Evolutionary conservation across 805 yeast genomes (phyloP).

Genomic region (Candida nemodendra): DNA sequence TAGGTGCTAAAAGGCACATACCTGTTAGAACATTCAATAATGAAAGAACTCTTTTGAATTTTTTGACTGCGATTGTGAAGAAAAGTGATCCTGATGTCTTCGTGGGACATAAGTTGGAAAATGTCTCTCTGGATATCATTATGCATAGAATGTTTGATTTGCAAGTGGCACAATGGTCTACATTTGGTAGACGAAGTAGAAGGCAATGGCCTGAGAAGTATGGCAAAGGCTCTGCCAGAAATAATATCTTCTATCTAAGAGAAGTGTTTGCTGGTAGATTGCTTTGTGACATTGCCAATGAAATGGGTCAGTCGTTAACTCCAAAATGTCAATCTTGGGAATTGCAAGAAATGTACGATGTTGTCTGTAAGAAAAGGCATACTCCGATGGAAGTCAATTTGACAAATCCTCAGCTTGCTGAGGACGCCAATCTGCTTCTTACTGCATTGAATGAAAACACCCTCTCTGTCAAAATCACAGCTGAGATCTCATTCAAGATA

Average conservation of each 20-base stretch:
- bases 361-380: slow-evolving; percentile 66
- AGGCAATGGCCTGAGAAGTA: slow-evolving; percentile 76
- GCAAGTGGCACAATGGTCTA: slow-evolving; percentile 72
- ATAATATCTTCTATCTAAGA: slow-evolving; percentile 48
- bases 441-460: slow-evolving; percentile 71
- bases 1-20: slow-evolving; percentile 55
- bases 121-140: slow-evolving; percentile 72
- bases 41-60: slow-evolving; percentile 72
- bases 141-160: slow-evolving; percentile 78
- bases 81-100: slow-evolving; percentile 87
- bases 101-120: slow-evolving; percentile 84
- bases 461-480: slow-evolving; percentile 63
- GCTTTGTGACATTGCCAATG: slow-evolving; percentile 89
- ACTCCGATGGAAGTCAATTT: slow-evolving; percentile 70
- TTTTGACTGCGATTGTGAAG: slow-evolving; percentile 69
- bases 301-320: slow-evolving; percentile 90
- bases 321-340: slow-evolving; percentile 94
- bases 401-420: slow-evolving; percentile 61
- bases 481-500: slow-evolving; percentile 74
- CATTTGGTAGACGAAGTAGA: slow-evolving; percentile 79
- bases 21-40: slow-evolving; percentile 60
- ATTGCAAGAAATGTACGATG: slow-evolving; percentile 82
- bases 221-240: slow-evolving; percentile 53
- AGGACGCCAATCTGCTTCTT: slow-evolving; percentile 63
- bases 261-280: slow-evolving; percentile 83